Evolutionary conservation across 768 basidiomycete species (phyloP).

Genomic region (Lentinula detonsa): DNA sequence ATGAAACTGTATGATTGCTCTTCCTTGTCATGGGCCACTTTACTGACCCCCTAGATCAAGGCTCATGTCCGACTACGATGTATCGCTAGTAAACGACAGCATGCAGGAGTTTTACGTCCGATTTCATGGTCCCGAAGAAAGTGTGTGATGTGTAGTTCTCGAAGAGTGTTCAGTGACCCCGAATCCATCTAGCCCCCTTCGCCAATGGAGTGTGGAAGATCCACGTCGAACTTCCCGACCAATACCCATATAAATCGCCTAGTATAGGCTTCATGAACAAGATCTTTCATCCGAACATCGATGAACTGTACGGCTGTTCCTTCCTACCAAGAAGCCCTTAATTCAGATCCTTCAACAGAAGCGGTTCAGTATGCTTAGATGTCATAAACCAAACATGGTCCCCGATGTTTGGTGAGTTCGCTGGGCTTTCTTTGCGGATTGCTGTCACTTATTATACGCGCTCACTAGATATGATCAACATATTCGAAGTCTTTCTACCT

Average conservation of each 20-base stretch:
- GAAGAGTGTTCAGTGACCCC: background rate
- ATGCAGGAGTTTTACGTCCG: slow-evolving; percentile 99
- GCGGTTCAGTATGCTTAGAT: slow-evolving; percentile 96
- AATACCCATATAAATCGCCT: slow-evolving; percentile 98
- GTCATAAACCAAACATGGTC: slow-evolving; percentile 99
- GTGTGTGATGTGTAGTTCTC: slow-evolving; percentile 31
- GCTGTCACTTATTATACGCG: too few species aligned
- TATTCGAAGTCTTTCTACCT: slow-evolving; percentile 97
- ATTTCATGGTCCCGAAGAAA: slow-evolving; percentile 92
- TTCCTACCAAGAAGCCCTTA: slow-evolving; percentile 3
- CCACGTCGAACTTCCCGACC: slow-evolving; percentile 96
- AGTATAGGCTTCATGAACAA: slow-evolving; percentile 99
- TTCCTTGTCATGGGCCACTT: background rate
- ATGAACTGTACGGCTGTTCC: slow-evolving; percentile 73
- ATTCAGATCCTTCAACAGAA: slow-evolving; percentile 40
- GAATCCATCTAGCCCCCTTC: slow-evolving; percentile 71
- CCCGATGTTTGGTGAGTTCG: slow-evolving; percentile 90
- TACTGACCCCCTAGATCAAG: slow-evolving; percentile 31
- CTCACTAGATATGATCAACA: slow-evolving; percentile 92
- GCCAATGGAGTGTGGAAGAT: slow-evolving; percentile 99
- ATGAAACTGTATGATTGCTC: slow-evolving; percentile 82
- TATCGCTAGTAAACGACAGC: slow-evolving; percentile 94
- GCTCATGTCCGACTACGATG: slow-evolving; percentile 98
- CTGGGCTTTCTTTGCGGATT: background rate
- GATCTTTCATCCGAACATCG: slow-evolving; percentile 99